Conservation (phyloP, 164 flowering plant species). For the Cinnamomum chago region DNA sequence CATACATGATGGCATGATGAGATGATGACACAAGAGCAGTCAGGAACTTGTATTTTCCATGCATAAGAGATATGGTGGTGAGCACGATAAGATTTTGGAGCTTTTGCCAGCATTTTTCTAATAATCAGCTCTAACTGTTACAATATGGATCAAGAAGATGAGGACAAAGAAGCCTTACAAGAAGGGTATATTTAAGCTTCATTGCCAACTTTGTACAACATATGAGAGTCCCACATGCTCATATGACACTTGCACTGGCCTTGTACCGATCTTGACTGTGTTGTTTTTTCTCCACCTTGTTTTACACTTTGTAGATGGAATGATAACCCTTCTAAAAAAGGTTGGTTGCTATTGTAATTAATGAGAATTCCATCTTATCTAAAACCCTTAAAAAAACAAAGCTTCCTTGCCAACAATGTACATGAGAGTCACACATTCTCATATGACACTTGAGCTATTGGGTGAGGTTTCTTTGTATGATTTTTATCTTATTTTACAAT, state of each 20-base stretch:
- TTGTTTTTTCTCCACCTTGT: neutral
- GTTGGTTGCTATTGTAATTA: no score
- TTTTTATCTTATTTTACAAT: no score
- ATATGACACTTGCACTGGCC: neutral
- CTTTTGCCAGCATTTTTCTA: neutral
- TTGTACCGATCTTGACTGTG: neutral
- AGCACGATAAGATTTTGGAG: neutral
- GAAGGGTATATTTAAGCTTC: neutral
- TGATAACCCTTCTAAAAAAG: no score
- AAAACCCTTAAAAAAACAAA: no score
- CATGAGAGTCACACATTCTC: no score
- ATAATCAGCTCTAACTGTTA: neutral
- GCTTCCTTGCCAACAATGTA: no score
- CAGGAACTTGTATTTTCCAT: neutral
- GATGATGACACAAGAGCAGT: no score
- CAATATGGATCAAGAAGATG: neutral
- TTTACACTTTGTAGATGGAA: neutral
- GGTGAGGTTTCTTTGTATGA: no score
- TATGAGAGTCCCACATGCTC: neutral
- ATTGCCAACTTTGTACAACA: neutral
- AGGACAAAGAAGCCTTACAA: neutral
- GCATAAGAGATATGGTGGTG: neutral
- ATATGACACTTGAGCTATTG: no score
- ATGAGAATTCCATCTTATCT: no score
- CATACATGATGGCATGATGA: no score